Base-by-base conservation (phyloP, 2,329 filamentous ascomycete genomes). In the Pseudonectria buxi region DNA sequence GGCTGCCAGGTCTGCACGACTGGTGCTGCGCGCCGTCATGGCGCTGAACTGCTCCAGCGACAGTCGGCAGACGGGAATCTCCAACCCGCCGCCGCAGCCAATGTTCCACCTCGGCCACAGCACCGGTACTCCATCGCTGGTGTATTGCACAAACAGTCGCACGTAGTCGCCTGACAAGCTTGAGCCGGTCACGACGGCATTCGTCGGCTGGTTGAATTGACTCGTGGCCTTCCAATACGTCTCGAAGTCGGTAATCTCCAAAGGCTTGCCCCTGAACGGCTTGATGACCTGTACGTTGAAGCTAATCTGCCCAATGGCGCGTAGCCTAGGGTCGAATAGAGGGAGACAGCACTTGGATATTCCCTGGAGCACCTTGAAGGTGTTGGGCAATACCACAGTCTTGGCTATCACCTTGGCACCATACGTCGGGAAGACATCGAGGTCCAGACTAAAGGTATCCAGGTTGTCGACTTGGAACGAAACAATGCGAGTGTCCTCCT, bases 141-240 rank as follows among this genome's bases (percentile, higher is more conserved):
- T 96, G 48, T 95, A 76, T 55, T 98, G 92, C 15, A 96, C 85
- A 54, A 88, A 94, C 7, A 98, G 66, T 37, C 89, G 79, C 15
- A 95, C 81, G 59, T 96, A 96, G 53, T 96, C 86, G n/a, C 92
- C 92, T 3, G 87, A 94, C 36, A 98, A 63, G 63, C 90, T 96
- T 9, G 90, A 96, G 1, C 90, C 92, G 0, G 90, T 96, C 13
- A 98, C 86, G 15, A 96, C 78, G 15, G 87, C 86, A 54, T 77
- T 92, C 30, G 88, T 85, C 1, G 63, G 63, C 33, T 86, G 81
- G 57, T 95, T 87, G 31, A 92, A 75, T 50, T 95, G 88, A 53
- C 88, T 95, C 1, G 92, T 98, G 1, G 90, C 90, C 62, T 96
- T 98, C 92, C 92, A 98, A 62, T 98, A 98, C 0, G 92, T 96